Conservation (phyloP, 495 filamentous ascomycete genomes). For the Tetracladium marchalianum region DNA sequence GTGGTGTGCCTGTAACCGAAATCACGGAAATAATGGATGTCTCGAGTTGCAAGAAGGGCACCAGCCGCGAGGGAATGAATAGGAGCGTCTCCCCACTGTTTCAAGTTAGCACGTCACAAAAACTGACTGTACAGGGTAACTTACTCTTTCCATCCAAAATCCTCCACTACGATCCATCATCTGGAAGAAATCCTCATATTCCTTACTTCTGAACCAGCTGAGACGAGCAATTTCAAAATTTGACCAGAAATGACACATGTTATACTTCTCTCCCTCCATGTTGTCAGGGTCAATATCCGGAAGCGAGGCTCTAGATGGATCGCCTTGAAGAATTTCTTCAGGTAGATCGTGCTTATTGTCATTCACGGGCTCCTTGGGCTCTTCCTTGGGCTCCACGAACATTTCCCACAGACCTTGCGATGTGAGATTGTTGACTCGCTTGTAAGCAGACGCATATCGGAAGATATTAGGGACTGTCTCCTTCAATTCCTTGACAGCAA, state of each 20-base stretch:
- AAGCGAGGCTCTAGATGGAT: conserved; percentile 60
- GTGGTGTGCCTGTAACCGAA: conserved; percentile 98
- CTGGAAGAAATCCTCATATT: conserved; percentile 96
- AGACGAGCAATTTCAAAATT: conserved; percentile 98
- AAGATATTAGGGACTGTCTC: conserved; percentile 99
- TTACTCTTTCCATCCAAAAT: conserved; percentile 97
- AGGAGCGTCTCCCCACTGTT: conserved; percentile 94
- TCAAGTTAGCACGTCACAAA: conserved; percentile 21
- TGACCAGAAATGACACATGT: conserved; percentile 99
- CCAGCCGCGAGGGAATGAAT: conserved; percentile 97
- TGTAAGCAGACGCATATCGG: conserved; percentile 98
- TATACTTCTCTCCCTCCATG: conserved; percentile 97
- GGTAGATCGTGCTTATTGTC: conserved; percentile 65
- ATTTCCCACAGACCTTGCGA: conserved; percentile 98
- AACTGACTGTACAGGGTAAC: conserved; percentile 23
- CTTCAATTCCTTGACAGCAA: conserved; percentile 95
- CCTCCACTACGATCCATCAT: conserved; percentile 98
- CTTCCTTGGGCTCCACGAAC: conserved; percentile 74
- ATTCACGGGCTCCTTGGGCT: conserved; percentile 31
- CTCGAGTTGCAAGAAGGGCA: conserved; percentile 64
- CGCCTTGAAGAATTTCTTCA: conserved; percentile 70
- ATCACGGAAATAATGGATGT: conserved; percentile 99
- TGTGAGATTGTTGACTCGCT: conserved; percentile 79
- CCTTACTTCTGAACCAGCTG: conserved; percentile 91
- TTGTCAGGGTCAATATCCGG: conserved; percentile 82